Conservation (phyloP, 1,284 basidiomycete species). For the Tausonia pullulans region DNA sequence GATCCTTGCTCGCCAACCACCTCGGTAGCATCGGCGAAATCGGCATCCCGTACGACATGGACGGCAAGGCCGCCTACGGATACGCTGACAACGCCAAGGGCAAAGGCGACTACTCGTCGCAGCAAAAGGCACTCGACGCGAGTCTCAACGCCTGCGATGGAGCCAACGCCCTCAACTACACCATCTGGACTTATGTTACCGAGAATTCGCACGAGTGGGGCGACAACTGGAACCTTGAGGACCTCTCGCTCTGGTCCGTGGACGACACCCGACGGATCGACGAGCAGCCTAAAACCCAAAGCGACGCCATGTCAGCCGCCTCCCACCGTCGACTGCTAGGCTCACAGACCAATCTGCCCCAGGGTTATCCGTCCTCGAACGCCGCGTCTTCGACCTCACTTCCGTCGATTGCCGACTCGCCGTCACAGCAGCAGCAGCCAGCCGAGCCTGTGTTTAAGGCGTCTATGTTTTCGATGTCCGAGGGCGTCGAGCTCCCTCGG, state of each 20-base stretch:
- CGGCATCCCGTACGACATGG: constrained; percentile 84
- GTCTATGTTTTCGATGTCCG: constrained; percentile 1
- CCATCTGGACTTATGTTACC: constrained; percentile 83
- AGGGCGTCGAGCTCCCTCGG: constrained; percentile 33
- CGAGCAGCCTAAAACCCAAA: constrained; percentile 7
- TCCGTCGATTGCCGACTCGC: too few species aligned
- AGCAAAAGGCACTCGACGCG: constrained; percentile 81
- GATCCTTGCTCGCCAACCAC: not conserved
- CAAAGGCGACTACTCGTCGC: constrained; percentile 64
- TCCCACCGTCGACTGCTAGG: not conserved
- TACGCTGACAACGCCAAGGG: constrained; percentile 62
- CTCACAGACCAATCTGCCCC: not conserved
- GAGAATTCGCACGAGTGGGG: constrained; percentile 71
- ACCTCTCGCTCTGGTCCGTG: constrained; percentile 74
- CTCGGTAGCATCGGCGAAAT: constrained; percentile 67
- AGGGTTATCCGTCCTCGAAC: constrained; percentile 20
- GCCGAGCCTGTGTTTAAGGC: constrained; percentile 18
- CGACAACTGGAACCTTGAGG: constrained; percentile 94
- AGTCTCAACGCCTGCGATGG: constrained; percentile 85
- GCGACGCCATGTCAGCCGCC: not conserved
- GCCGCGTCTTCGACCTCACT: constrained; percentile 13
- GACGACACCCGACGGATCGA: constrained; percentile 47
- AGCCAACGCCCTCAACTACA: constrained; percentile 66
- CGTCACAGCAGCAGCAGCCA: too few species aligned
- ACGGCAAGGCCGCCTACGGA: constrained; percentile 70